phyloP scores from a whole-genome alignment of 2,329 filamentous ascomycete species.

The Trichoderma guizhouense region DNA sequence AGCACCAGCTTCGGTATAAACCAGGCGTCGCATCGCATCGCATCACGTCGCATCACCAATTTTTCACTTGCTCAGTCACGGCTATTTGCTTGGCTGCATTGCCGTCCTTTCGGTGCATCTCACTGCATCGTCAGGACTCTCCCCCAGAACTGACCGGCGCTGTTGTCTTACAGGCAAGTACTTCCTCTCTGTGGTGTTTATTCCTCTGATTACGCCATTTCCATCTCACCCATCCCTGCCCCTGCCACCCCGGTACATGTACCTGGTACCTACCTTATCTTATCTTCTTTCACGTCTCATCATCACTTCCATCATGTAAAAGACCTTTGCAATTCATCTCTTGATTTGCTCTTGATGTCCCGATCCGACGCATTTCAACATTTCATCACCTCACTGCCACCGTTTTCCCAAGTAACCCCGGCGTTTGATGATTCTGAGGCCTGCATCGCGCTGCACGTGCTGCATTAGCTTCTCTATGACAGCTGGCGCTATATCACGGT shows the following conservation, averaged over 20 bases:
- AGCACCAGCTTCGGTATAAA: constrained; percentile 2
- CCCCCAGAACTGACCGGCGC: neutral
- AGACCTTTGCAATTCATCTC: neutral
- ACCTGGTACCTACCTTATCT: constrained; percentile 3
- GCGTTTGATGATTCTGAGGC: neutral
- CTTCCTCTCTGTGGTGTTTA: neutral
- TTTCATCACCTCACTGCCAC: neutral
- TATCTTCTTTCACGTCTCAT: neutral
- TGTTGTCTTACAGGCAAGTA: constrained; percentile 7
- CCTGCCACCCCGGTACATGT: neutral
- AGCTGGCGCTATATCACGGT: neutral
- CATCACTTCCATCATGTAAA: neutral
- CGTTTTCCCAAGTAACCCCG: neutral
- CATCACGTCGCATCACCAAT: neutral
- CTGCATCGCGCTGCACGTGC: neutral
- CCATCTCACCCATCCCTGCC: neutral
- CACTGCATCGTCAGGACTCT: constrained; percentile 1
- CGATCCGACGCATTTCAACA: neutral
- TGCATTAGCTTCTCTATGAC: neutral
- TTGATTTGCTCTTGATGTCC: neutral
- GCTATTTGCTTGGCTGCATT: neutral
- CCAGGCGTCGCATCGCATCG: constrained; percentile 4
- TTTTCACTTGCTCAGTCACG: neutral
- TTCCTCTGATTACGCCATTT: constrained; percentile 1
- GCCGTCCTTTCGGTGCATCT: constrained; percentile 6